Evolutionary conservation across 2,329 filamentous ascomycete genomes (phyloP), one percentile per base, ranked within the genome.

Genomic region (Fusarium kyushuense): DNA sequence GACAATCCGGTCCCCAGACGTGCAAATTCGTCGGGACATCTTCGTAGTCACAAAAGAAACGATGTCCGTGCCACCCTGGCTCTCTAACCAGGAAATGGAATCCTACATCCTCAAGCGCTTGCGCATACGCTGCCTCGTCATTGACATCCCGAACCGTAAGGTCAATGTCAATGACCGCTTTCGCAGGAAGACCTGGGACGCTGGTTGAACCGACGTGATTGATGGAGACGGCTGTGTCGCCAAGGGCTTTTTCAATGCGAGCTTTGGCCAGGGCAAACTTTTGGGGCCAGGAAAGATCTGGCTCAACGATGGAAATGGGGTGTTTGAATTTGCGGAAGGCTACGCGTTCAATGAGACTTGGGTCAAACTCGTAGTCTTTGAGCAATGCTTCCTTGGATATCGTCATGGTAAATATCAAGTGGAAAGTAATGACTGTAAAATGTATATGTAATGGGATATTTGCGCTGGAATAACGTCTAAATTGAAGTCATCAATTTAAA

Each of bases 141-240:
- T 67, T 65, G 25, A 79, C 59, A 47, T 84, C 76, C 5, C 69
- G 47, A 10, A 87, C 77, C 5, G 81, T 76, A 11, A 87, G 73
- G 67, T 87, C 85, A 29, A 87, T 78, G 70, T 87, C 85, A 46
- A 87, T 83, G 46, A 86, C 75, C 30, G 79, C 76, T 74, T 87
- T 87, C 45, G 85, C 84, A 0, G 82, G 77, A 5, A 87, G 78
- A 10, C 74, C 76, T 0, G 83, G 82, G 9, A 87, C 77, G 51
- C 82, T 83, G 29, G 85, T 87, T 14, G 83, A 86, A 27, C 85
- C 85, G 32, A 82, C 77, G 69, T 87, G 84, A 19, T 76, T 67
- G 52, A 87, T 74, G 23, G 74, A 70, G 8, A 83, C 30, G n/a
- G 77, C 63, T 6, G 79, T 65, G 21, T 69, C 42, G n/a, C 76